phyloP scores from a whole-genome alignment of 257 asterid species.

The Paraleonurus japonicus region DNA sequence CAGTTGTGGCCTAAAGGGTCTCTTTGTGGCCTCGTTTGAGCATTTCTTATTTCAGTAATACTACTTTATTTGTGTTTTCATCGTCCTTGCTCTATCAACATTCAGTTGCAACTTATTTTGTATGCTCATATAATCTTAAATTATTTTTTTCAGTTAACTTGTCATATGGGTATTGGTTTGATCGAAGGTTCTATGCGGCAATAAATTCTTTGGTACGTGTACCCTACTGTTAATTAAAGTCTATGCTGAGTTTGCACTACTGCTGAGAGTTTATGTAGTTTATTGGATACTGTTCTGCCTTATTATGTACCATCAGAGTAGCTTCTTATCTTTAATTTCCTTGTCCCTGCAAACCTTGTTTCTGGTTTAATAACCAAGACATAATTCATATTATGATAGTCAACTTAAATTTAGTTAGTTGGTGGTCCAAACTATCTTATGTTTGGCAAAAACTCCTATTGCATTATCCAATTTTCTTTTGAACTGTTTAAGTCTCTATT shows the following conservation, averaged over 20 bases:
- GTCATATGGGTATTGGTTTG: constrained; percentile 94
- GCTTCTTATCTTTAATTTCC: constrained; percentile 17
- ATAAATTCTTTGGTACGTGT: constrained; percentile 76
- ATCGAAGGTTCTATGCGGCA: constrained; percentile 68
- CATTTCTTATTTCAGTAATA: too few relatives aligned
- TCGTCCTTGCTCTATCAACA: too few relatives aligned
- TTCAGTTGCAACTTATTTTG: neutral
- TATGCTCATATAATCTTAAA: constrained; percentile 25
- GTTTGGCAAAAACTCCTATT: neutral
- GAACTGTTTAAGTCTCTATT: neutral
- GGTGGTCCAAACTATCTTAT: neutral
- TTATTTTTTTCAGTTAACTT: constrained; percentile 60
- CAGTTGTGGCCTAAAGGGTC: too few relatives aligned
- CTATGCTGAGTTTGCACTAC: constrained; percentile 46
- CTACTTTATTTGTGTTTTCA: too few relatives aligned
- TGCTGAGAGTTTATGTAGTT: neutral
- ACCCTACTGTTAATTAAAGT: constrained; percentile 32
- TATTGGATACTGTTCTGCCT: neutral
- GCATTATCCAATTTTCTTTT: neutral
- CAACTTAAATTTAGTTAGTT: neutral
- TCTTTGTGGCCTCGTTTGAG: too few relatives aligned
- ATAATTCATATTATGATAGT: constrained; percentile 17
- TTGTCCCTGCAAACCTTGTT: constrained; percentile 23
- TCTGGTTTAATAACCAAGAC: neutral
- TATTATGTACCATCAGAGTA: neutral